phyloP scores from a whole-genome alignment of 208 protist genomes.

The Sergeia podlipaevii region DNA sequence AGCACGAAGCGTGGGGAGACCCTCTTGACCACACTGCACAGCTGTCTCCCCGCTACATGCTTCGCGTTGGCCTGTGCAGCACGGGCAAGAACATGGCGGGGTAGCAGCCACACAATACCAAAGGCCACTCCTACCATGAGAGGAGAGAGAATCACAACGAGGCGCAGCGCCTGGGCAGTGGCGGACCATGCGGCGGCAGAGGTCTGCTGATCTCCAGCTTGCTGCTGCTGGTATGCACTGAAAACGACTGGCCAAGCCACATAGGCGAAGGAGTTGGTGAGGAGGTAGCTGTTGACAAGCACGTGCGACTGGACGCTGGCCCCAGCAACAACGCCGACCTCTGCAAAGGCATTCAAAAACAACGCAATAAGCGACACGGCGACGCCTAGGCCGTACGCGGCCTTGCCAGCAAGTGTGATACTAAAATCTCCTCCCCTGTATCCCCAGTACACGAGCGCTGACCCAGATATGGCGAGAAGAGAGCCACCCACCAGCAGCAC shows the following conservation, averaged over 20 bases:
- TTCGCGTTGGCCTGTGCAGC: slow-evolving; percentile 15
- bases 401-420: too few species aligned
- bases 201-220: too few species aligned
- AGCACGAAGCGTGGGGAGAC: slow-evolving; percentile 24
- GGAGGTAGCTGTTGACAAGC: slow-evolving; percentile 16
- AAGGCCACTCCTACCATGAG: slow-evolving; percentile 15
- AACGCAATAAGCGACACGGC: slow-evolving; percentile 20
- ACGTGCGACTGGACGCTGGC: slow-evolving; percentile 19
- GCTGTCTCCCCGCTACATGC: slow-evolving; percentile 6
- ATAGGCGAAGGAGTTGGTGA: slow-evolving; percentile 18
- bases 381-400: slow-evolving; percentile 22
- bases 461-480: slow-evolving; percentile 5
- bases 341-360: slow-evolving; percentile 13
- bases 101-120: slow-evolving; percentile 20
- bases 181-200: not conserved
- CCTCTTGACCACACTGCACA: slow-evolving; percentile 12
- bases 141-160: not conserved
- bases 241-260: slow-evolving; percentile 16
- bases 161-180: not conserved
- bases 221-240: too few species aligned
- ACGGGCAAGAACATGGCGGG: slow-evolving; percentile 17
- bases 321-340: slow-evolving; percentile 28
- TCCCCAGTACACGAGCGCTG: too few species aligned
- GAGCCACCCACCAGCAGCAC: slow-evolving; percentile 4
- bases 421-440: too few species aligned